Conservation (phyloP, 2,329 filamentous ascomycete genomes). For the Botrytis porri region DNA sequence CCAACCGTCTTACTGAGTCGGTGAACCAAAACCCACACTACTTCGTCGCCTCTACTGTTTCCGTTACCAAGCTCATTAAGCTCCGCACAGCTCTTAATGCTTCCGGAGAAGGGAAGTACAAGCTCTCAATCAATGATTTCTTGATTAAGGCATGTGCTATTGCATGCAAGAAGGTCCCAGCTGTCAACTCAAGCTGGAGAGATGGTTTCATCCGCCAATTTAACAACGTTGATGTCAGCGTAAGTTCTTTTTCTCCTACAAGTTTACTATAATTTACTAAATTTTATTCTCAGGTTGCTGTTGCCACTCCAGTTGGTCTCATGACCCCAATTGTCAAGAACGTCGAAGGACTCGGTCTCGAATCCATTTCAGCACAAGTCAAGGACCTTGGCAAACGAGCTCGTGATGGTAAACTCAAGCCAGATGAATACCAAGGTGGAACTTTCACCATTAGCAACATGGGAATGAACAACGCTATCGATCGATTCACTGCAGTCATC, state of each 20-base stretch:
- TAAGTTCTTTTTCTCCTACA: constrained; percentile 53
- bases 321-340: constrained; percentile 97
- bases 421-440: constrained; percentile 98
- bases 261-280: constrained; percentile 8
- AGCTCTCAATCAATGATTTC: constrained; percentile 99
- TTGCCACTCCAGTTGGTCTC: constrained; percentile 81
- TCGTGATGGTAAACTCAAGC: constrained; percentile 96
- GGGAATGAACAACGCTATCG: constrained; percentile 97
- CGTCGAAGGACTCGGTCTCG: constrained; percentile 81
- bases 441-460: constrained; percentile 99
- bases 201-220: constrained; percentile 88
- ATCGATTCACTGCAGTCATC: constrained; percentile 97
- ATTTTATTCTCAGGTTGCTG: constrained; percentile 33
- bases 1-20: constrained; percentile 83
- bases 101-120: constrained; percentile 88
- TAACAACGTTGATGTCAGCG: constrained; percentile 89
- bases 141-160: constrained; percentile 92
- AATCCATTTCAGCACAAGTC: constrained; percentile 82
- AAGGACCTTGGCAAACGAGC: constrained; percentile 98
- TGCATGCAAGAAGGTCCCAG: constrained; percentile 88
- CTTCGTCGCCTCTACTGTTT: constrained; percentile 89
- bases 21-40: constrained; percentile 95
- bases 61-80: constrained; percentile 92
- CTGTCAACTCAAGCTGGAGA: constrained; percentile 94
- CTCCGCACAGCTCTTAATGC: constrained; percentile 91